Conservation (phyloP, 345 rosid species). For the Kernera saxatilis region DNA sequence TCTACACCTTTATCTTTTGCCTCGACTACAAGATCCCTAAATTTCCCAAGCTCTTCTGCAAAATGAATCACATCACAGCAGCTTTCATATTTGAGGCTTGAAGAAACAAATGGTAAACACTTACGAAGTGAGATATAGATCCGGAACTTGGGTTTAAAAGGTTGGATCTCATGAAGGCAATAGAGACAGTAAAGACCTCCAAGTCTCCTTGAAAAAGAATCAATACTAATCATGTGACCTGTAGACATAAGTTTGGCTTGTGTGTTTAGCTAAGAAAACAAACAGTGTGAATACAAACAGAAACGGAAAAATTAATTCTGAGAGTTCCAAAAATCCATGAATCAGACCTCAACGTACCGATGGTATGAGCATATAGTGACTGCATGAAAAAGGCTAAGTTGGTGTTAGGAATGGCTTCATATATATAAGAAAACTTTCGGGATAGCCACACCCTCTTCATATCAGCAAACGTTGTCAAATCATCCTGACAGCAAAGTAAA, state of each 20-base stretch:
- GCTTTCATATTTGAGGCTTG: neutral
- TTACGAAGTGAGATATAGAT: slow-evolving; percentile 72
- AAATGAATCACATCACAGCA: slow-evolving; percentile 3
- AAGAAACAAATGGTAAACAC: slow-evolving; percentile 10
- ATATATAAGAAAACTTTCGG: slow-evolving; percentile 54
- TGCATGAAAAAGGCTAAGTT: slow-evolving; percentile 61
- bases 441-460: slow-evolving; percentile 65
- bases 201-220: slow-evolving; percentile 56
- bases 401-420: slow-evolving; percentile 44
- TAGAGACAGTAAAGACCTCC: slow-evolving; percentile 91
- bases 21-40: slow-evolving; percentile 53
- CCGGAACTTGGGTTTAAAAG: slow-evolving; percentile 69
- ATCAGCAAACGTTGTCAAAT: slow-evolving; percentile 40
- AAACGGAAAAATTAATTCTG: neutral
- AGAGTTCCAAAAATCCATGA: neutral
- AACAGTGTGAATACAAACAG: neutral
- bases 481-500: slow-evolving; percentile 34
- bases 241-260: slow-evolving; percentile 22
- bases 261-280: neutral
- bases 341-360: slow-evolving; percentile 32
- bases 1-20: slow-evolving; percentile 45
- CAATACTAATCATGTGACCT: slow-evolving; percentile 58
- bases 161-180: slow-evolving; percentile 82
- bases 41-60: slow-evolving; percentile 70
- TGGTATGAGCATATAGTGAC: slow-evolving; percentile 56